Percentiles rank a stretch among this genome's conserved stretches.
Conservation (phyloP, 2,329 filamentous ascomycete genomes). For the Alternaria conjuncta region DNA sequence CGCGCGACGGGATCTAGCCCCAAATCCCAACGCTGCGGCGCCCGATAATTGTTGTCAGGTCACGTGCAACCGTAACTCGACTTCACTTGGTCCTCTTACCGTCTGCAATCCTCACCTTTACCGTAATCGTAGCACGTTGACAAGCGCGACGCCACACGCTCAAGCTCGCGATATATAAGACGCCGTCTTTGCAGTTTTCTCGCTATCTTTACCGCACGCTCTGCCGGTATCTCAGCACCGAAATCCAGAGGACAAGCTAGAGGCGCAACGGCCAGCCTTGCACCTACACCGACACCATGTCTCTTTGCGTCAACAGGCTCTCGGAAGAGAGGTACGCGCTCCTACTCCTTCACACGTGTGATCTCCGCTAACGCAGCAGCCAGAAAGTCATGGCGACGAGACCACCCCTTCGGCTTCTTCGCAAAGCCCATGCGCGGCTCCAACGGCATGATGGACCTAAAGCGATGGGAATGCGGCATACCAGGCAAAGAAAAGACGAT, state of each 20-base stretch:
- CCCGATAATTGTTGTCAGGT: conserved; percentile 22
- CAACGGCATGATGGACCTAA: conserved; percentile 85
- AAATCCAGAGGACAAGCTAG: background rate
- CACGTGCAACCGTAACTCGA: conserved; percentile 27
- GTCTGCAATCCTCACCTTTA: conserved; percentile 22
- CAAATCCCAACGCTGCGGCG: conserved; percentile 9
- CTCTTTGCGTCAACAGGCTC: conserved; percentile 80
- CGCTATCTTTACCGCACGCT: background rate
- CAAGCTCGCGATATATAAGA: background rate
- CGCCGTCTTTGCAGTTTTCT: background rate
- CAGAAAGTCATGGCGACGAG: conserved; percentile 95
- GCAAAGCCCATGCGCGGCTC: conserved; percentile 83
- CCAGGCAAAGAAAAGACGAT: conserved; percentile 96
- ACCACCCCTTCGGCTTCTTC: conserved; percentile 98
- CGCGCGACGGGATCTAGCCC: conserved; percentile 15
- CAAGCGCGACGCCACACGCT: conserved; percentile 4
- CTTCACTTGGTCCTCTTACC: conserved; percentile 17
- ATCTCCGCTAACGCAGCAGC: conserved; percentile 23
- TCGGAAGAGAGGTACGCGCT: conserved; percentile 46
- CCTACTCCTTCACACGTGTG: too few relatives aligned
- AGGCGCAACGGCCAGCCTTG: conserved; percentile 9
- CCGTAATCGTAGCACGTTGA: background rate
- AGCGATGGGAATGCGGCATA: conserved; percentile 95
- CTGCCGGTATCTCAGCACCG: background rate
- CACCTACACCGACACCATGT: conserved; percentile 62